Percentiles rank a stretch among this genome's conserved stretches.
These are phyloP conservation scores for Cutaneotrichosporon sp. DNA, from an alignment of 1,284 basidiomycete species.

Conservation along the genomic window DNA sequence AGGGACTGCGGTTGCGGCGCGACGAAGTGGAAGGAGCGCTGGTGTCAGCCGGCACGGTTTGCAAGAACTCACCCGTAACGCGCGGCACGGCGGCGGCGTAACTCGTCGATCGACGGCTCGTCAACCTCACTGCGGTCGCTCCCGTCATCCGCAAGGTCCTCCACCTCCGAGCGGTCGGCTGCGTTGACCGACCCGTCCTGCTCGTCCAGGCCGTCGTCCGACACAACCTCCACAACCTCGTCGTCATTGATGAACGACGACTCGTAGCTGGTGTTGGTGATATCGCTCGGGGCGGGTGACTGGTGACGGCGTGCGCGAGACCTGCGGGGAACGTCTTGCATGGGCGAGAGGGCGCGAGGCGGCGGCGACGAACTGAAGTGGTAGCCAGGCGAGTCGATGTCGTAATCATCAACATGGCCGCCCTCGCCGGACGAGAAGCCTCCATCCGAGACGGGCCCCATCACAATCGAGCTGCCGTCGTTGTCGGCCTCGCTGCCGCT, in stretches of 20 bases:
- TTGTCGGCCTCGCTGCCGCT: conserved; percentile 12
- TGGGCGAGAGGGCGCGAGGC: no score
- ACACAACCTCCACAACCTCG: neutral
- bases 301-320: neutral
- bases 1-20: neutral
- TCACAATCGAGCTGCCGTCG: neutral
- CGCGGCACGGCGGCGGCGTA: conserved; percentile 19
- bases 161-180: neutral
- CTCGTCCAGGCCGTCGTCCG: neutral
- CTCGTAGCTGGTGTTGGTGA: conserved; percentile 21
- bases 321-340: no score
- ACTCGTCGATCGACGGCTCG: conserved; percentile 26
- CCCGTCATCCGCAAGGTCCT: conserved; percentile 18
- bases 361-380: no score
- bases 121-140: conserved; percentile 24
- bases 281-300: neutral
- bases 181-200: conserved; percentile 9
- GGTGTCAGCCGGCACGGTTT: neutral
- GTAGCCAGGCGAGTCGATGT: no score
- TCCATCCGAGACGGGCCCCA: neutral
- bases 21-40: neutral
- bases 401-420: neutral
- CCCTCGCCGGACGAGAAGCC: no score
- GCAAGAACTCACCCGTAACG: conserved; percentile 19
- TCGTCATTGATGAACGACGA: conserved; percentile 25